phyloP scores from a whole-genome alignment of 768 basidiomycete genomes.

The Hebeloma cylindrosporum region DNA sequence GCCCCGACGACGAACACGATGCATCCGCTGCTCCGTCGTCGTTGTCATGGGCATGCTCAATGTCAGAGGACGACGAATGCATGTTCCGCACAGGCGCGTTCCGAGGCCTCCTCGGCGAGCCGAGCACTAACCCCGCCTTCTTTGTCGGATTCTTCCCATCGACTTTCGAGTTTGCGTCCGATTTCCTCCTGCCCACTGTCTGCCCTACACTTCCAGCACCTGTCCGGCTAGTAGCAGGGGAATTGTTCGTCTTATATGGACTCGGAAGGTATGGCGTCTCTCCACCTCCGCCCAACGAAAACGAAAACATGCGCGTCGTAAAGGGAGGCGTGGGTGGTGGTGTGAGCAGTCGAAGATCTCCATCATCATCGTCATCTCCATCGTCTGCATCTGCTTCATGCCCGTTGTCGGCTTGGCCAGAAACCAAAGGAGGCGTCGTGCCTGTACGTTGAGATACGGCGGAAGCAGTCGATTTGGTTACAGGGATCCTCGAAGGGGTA shows the following conservation, averaged over 20 bases:
- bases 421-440: slow-evolving; percentile 18
- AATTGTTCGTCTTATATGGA: slow-evolving; percentile 21
- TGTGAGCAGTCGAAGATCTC: slow-evolving; percentile 22
- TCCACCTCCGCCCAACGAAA: neutral
- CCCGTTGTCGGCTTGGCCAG: slow-evolving; percentile 4
- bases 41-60: slow-evolving; percentile 2
- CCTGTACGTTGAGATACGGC: slow-evolving; percentile 9
- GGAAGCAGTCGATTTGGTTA: no score
- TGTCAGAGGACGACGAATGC: neutral
- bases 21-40: slow-evolving; percentile 10
- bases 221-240: neutral
- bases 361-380: slow-evolving; percentile 20
- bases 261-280: slow-evolving; percentile 23
- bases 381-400: slow-evolving; percentile 12
- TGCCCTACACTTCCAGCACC: neutral
- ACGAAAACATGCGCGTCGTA: slow-evolving; percentile 16
- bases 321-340: slow-evolving; percentile 28
- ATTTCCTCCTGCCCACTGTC: no score
- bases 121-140: neutral
- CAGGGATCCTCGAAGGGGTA: neutral
- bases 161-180: no score
- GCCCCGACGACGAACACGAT: slow-evolving; percentile 7
- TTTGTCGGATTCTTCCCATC: no score
- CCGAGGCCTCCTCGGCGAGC: slow-evolving; percentile 3
- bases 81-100: slow-evolving; percentile 1